Evolutionary conservation across 2,329 filamentous ascomycete species (phyloP).

Genomic region (Dactylonectria macrodidyma): DNA sequence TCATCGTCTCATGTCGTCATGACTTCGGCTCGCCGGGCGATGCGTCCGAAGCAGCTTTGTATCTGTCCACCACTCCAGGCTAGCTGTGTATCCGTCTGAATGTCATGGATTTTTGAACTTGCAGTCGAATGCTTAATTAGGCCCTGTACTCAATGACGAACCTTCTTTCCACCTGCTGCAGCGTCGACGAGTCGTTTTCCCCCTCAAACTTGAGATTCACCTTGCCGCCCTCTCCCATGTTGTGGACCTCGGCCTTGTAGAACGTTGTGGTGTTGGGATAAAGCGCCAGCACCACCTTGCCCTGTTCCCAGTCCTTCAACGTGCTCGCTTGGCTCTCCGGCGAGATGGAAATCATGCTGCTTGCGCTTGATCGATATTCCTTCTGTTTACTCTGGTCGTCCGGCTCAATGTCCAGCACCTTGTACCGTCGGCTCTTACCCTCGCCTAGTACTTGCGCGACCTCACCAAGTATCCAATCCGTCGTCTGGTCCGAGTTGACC

Average conservation of each 20-base stretch:
- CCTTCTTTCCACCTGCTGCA: slow-evolving; percentile 82
- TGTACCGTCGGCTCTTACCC: slow-evolving; percentile 83
- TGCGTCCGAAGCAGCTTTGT: not conserved
- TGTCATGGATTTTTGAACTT: not conserved
- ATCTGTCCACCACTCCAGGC: not conserved
- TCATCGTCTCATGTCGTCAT: slow-evolving; percentile 7
- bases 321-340: slow-evolving; percentile 63
- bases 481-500: slow-evolving; percentile 60
- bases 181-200: slow-evolving; percentile 80
- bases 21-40: not conserved
- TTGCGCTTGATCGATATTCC: slow-evolving; percentile 80
- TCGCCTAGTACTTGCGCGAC: slow-evolving; percentile 83
- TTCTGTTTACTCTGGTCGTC: slow-evolving; percentile 78
- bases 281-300: slow-evolving; percentile 81
- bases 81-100: not conserved
- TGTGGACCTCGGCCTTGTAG: slow-evolving; percentile 86
- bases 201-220: slow-evolving; percentile 84
- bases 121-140: slow-evolving; percentile 35
- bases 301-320: slow-evolving; percentile 73
- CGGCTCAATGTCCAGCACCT: slow-evolving; percentile 84
- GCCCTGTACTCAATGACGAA: slow-evolving; percentile 82
- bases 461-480: slow-evolving; percentile 82
- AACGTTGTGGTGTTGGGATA: slow-evolving; percentile 91
- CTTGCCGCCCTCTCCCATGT: slow-evolving; percentile 69
- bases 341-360: slow-evolving; percentile 84